Evolutionary conservation across 306 rosid species (phyloP).

Genomic region (apple (Malus domestica)): ASM211411v1 NC_041798.1:29656001-29656500

Average conservation of each 20-base stretch:
- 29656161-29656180: background rate
- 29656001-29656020: constrained; percentile 75
- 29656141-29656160: background rate
- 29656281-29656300: background rate
- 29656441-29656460: background rate
- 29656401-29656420: background rate
- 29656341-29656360: background rate
- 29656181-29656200: background rate
- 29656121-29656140: background rate
- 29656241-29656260: background rate
- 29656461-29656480: background rate
- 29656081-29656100: background rate
- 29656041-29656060: constrained; percentile 68
- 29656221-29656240: no score
- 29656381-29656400: background rate
- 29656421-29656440: background rate
- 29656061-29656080: constrained; percentile 11
- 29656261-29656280: background rate
- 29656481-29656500: background rate
- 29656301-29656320: background rate
- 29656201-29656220: background rate
- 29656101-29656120: background rate
- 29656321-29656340: background rate
- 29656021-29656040: constrained; percentile 95
- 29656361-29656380: background rate